Base-by-base conservation (phyloP, 192 early-diverging fungal genomes). In the Funneliformis geosporum region DNA sequence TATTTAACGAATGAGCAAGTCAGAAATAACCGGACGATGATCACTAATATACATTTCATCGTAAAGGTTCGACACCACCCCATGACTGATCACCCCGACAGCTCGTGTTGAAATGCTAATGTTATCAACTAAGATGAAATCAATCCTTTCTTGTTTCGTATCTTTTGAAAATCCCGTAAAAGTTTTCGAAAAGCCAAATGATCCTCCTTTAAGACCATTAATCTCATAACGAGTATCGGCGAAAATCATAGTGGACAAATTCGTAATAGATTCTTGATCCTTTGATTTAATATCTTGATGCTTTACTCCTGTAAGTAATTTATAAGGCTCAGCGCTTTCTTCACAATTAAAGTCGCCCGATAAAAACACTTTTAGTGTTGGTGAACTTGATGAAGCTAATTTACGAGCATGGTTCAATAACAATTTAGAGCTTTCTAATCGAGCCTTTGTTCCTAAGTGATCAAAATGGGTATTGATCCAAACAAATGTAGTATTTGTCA, bases 41-140 rank as follows among this genome's bases (percentile, higher is more conserved):
- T 85, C 84, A 70, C 84, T 85, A 69, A 85, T 83, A 16, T 73
- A 75, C 27, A 81, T 72, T 0, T 59, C 73, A 69, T 85, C 84
- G 38, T 77, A 85, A 23, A 73, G 73, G 23, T 85, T 85, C 9
- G 76, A 38, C 0, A 84, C 21, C 0, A 84, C 75, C 1, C 80
- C 84, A 75, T 65, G 81, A 23, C 33, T 33, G 18, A 69, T 43
- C 10, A 77, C 78, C 9, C 78, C 75, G 28, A 82, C 68, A 16
- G 23, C 28, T 8, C 9, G 5, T 40, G 5, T 38, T 21, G 16
- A 23, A 10, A 76, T 42, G 43, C 4, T 25, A 43, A 28, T n/a
- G 6, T 42, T 55, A 40, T 71, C 68, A 23, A 79, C 40, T 47
- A 85, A 40, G 10, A 85, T 83, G 50, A 77, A 85, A 77, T 85